Percentiles rank a stretch among this genome's conserved stretches.
Evolutionary conservation across 352 stramenopile species (phyloP).

Genomic region (Phytophthora pistaciae): DNA sequence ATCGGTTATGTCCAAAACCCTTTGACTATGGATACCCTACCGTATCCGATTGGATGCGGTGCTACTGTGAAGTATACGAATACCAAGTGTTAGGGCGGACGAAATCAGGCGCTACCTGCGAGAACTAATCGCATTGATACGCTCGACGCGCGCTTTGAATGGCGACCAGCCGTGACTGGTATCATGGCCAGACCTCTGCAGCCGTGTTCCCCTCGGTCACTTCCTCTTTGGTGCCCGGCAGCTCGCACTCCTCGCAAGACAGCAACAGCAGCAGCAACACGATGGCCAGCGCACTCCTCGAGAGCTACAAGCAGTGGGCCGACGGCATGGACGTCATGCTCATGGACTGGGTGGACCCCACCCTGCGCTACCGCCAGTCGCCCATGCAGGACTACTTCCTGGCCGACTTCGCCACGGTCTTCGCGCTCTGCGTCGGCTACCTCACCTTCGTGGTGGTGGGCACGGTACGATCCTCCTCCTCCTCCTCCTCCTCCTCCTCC

Average conservation of each 20-base stretch:
- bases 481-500: neutral
- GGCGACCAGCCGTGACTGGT: slow-evolving; percentile 32
- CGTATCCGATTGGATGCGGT: slow-evolving; percentile 16
- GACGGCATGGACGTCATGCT: slow-evolving; percentile 42
- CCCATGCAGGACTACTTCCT: slow-evolving; percentile 48
- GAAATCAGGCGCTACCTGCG: slow-evolving; percentile 26
- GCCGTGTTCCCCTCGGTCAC: slow-evolving; percentile 29
- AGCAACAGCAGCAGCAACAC: slow-evolving; percentile 24
- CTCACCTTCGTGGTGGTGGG: slow-evolving; percentile 70
- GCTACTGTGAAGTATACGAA: slow-evolving; percentile 7
- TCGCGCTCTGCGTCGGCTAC: slow-evolving; percentile 68
- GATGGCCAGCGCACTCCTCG: slow-evolving; percentile 41
- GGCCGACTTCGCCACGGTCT: slow-evolving; percentile 46
- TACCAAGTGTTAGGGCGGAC: slow-evolving; percentile 1
- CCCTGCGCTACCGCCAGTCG: slow-evolving; percentile 39
- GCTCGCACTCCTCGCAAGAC: slow-evolving; percentile 18
- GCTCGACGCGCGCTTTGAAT: slow-evolving; percentile 42
- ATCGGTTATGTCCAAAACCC: neutral
- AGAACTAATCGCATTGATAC: slow-evolving; percentile 26
- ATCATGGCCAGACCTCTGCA: slow-evolving; percentile 31
- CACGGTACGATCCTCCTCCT: slow-evolving; percentile 29
- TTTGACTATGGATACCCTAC: slow-evolving; percentile 9
- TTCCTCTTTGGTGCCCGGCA: slow-evolving; percentile 35
- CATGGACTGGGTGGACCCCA: slow-evolving; percentile 51
- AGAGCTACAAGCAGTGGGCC: slow-evolving; percentile 52